Evolutionary conservation across 2,329 filamentous ascomycete species (phyloP).

Genomic region (Trichoderma endophyticum): DNA sequence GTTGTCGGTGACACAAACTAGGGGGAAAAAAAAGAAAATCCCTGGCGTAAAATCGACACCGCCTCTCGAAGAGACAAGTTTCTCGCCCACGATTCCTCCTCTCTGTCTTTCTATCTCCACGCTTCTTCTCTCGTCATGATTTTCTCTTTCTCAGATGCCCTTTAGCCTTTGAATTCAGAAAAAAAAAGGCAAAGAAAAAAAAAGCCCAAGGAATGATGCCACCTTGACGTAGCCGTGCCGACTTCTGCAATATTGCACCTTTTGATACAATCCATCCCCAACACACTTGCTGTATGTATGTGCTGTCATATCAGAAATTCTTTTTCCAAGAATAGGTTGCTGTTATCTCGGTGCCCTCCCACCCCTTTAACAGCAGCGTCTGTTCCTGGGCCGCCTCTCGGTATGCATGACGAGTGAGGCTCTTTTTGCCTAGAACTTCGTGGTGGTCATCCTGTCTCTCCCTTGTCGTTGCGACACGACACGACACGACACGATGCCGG

Average conservation of each 20-base stretch:
- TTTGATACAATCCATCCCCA: background rate
- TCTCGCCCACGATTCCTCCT: background rate
- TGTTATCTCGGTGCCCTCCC: slow-evolving; percentile 1
- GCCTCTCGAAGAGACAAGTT: slow-evolving; percentile 3
- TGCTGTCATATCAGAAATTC: slow-evolving; percentile 4
- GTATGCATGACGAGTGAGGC: slow-evolving; percentile 3
- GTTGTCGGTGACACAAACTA: slow-evolving; percentile 15
- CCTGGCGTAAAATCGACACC: background rate
- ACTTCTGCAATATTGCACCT: background rate
- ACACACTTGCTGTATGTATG: slow-evolving; percentile 9
- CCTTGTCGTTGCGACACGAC: slow-evolving; percentile 4
- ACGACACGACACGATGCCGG: background rate
- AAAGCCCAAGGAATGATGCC: slow-evolving; percentile 10
- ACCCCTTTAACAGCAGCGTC: background rate
- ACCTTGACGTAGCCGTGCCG: slow-evolving; percentile 12
- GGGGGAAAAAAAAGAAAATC: background rate
- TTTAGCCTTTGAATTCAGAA: background rate
- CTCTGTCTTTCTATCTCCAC: background rate
- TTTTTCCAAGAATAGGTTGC: background rate
- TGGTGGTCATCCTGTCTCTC: background rate
- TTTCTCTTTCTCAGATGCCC: background rate
- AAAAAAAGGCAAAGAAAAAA: background rate
- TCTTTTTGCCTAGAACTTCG: background rate
- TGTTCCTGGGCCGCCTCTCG: background rate
- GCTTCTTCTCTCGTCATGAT: background rate